These are phyloP conservation scores for Zygosaccharomyces pseudobailii DNA, from an alignment of 1,139 yeast genomes.

Conservation along the genomic window DNA sequence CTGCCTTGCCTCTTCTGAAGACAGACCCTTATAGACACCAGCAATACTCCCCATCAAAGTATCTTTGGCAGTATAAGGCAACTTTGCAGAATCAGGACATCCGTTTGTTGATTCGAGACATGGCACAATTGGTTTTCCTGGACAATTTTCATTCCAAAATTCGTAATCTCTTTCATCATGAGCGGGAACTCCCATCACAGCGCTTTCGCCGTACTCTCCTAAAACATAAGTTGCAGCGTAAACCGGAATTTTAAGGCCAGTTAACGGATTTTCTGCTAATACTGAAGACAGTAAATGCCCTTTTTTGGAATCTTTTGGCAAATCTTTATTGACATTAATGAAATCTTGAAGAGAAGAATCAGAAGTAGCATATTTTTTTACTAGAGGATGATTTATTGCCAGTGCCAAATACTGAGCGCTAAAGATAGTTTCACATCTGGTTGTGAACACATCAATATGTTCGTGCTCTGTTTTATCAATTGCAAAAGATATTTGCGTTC, in stretches of 20 bases:
- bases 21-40: slow-evolving; percentile 49
- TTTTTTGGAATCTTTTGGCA: slow-evolving; percentile 51
- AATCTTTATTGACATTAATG: slow-evolving; percentile 37
- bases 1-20: slow-evolving; percentile 47
- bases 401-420: slow-evolving; percentile 81
- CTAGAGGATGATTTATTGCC: slow-evolving; percentile 65
- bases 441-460: slow-evolving; percentile 60
- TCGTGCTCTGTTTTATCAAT: slow-evolving; percentile 21
- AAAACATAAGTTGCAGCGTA: slow-evolving; percentile 89
- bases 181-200: slow-evolving; percentile 98
- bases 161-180: slow-evolving; percentile 80
- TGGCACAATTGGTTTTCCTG: slow-evolving; percentile 36
- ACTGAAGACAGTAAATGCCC: slow-evolving; percentile 54
- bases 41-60: slow-evolving; percentile 53
- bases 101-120: slow-evolving; percentile 12
- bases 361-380: slow-evolving; percentile 35
- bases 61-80: slow-evolving; percentile 47
- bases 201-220: slow-evolving; percentile 79
- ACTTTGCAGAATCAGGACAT: slow-evolving; percentile 11
- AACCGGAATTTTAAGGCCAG: slow-evolving; percentile 53
- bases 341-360: slow-evolving; percentile 46
- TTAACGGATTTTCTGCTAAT: slow-evolving; percentile 58
- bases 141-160: slow-evolving; percentile 69
- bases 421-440: slow-evolving; percentile 83
- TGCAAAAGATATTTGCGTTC: slow-evolving; percentile 60